These are phyloP conservation scores for Fusarium sp. DNA, from an alignment of 2,329 filamentous ascomycete species.

Conservation along the genomic window DNA sequence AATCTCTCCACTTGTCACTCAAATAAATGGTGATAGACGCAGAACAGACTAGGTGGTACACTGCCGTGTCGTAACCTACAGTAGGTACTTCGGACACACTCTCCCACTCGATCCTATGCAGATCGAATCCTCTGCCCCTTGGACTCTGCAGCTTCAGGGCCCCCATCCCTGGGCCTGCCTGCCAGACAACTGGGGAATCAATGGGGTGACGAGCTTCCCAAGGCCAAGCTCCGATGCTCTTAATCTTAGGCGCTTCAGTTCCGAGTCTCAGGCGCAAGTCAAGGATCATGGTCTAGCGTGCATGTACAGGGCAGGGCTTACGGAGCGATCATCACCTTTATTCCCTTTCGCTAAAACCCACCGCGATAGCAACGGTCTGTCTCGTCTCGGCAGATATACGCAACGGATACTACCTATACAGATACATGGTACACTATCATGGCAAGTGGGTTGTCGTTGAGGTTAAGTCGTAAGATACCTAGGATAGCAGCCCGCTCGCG, in stretches of 20 bases:
- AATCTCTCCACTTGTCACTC: neutral
- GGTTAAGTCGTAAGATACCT: constrained; percentile 17
- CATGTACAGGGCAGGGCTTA: constrained; percentile 10
- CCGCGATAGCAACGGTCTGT: constrained; percentile 10
- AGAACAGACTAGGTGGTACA: neutral
- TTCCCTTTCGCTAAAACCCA: constrained; percentile 30
- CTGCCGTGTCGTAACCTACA: no score
- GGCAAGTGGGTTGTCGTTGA: constrained; percentile 23
- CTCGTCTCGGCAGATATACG: neutral
- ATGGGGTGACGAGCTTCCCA: constrained; percentile 34
- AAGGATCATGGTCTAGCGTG: constrained; percentile 28
- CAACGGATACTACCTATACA: neutral
- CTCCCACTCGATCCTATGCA: constrained; percentile 14
- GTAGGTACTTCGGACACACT: neutral
- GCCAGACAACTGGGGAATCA: constrained; percentile 28
- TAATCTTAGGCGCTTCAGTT: constrained; percentile 34
- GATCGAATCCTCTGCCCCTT: constrained; percentile 27
- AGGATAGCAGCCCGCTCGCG: constrained; percentile 7
- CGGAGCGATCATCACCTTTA: constrained; percentile 8
- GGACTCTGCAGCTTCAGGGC: constrained; percentile 4
- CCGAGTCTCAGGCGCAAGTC: constrained; percentile 12
- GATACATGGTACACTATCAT: constrained; percentile 13
- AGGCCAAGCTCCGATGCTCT: constrained; percentile 35
- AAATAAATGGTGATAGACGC: neutral
- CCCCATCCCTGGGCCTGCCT: constrained; percentile 17